Percentiles rank a stretch among this genome's conserved stretches.
Evolutionary conservation across 257 asterid species (phyloP).

Genomic region (Ballota nigra): DNA sequence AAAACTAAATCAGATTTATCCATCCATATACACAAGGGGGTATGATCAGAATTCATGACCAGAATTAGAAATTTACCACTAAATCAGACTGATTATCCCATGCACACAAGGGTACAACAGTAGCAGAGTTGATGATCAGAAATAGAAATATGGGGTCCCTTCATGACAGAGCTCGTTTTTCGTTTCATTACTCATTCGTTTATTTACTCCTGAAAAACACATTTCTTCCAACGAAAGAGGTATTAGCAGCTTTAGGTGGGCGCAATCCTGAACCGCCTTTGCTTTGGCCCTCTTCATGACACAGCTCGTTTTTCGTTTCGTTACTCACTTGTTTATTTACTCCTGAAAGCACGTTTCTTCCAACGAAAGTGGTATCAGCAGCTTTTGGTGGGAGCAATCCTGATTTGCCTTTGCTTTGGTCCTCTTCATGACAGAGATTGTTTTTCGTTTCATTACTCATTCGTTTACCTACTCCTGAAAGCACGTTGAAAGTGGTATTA

Average conservation of each 20-base stretch:
- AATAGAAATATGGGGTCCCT: no score
- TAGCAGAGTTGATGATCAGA: slow-evolving; percentile 1
- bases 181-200: no score
- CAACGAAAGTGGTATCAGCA: slow-evolving; percentile 32
- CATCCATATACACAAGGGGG: not conserved
- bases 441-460: no score
- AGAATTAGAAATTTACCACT: not conserved
- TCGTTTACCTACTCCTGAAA: no score
- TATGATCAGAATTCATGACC: not conserved
- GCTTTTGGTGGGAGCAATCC: no score
- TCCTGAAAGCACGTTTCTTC: slow-evolving; percentile 23
- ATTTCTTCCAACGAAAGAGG: slow-evolving; percentile 39
- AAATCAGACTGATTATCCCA: not conserved
- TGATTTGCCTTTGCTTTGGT: slow-evolving; percentile 15
- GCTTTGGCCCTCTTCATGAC: slow-evolving; percentile 13
- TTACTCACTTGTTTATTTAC: not conserved
- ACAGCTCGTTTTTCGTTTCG: not conserved
- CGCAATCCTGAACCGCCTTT: no score
- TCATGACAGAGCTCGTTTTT: no score
- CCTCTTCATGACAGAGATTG: no score
- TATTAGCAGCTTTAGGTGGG: slow-evolving; percentile 29
- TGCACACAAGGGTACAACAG: not conserved
- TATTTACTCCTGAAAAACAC: no score
- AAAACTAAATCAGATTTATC: not conserved
- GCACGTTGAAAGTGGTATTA: slow-evolving; percentile 29